These are phyloP conservation scores for Durotheca rogersii DNA, from an alignment of 495 filamentous ascomycete species.

Conservation along the genomic window DNA sequence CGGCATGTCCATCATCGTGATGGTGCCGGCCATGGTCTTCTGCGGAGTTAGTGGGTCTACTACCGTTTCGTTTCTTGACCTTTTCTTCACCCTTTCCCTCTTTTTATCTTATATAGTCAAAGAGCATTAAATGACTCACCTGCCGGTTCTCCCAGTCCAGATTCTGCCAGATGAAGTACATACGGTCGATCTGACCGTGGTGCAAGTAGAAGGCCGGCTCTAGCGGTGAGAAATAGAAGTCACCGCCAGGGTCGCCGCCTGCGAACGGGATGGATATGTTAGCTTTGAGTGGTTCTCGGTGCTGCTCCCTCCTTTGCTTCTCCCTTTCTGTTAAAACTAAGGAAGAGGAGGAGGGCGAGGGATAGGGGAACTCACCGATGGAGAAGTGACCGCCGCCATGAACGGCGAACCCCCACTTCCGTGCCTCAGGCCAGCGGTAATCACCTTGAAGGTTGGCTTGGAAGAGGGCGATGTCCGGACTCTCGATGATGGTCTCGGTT, in stretches of 20 bases:
- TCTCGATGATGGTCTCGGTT: conserved; percentile 41
- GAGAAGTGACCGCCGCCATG: conserved; percentile 44
- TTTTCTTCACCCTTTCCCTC: too few species aligned
- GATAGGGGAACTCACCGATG: conserved; percentile 24
- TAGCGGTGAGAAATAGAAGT: conserved; percentile 61
- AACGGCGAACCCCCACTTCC: conserved; percentile 37
- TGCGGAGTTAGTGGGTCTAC: not conserved
- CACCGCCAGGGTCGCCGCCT: conserved; percentile 45
- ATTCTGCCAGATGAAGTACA: conserved; percentile 73
- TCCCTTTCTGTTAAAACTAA: too few species aligned
- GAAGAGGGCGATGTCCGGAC: conserved; percentile 35
- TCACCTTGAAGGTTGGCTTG: conserved; percentile 44
- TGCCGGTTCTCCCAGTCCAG: conserved; percentile 42
- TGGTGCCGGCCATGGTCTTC: conserved; percentile 45
- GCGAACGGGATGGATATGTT: not conserved
- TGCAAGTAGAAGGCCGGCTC: conserved; percentile 72
- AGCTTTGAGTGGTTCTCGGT: too few species aligned
- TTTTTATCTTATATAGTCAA: too few species aligned
- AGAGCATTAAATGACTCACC: conserved; percentile 24
- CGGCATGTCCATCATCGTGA: conserved; percentile 43
- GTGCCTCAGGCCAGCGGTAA: conserved; percentile 28
- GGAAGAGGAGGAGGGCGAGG: not conserved
- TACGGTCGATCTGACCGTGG: conserved; percentile 67
- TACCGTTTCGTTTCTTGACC: too few species aligned
- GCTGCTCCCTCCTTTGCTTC: too few species aligned